These are phyloP conservation scores for Chenopodium album DNA, from an alignment of 148 eudicot species.

Conservation along the genomic window DNA sequence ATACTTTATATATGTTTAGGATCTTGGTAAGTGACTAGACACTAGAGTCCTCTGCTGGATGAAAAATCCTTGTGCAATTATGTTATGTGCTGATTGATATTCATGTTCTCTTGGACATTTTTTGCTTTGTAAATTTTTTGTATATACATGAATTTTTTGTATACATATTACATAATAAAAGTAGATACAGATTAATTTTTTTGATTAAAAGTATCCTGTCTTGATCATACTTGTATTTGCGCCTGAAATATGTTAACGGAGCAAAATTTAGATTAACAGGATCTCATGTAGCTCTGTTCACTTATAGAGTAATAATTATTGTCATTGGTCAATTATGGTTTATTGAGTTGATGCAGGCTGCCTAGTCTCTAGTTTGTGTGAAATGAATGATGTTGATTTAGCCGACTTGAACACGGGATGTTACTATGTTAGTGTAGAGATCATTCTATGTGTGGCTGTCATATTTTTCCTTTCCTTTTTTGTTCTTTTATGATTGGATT, in stretches of 20 bases:
- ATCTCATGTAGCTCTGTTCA: background rate
- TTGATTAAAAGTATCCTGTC: background rate
- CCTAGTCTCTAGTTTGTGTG: background rate
- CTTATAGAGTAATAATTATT: background rate
- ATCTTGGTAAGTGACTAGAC: slow-evolving; percentile 32
- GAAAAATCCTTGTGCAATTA: background rate
- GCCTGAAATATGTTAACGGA: background rate
- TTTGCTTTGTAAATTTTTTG: slow-evolving; percentile 6
- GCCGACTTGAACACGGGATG: background rate
- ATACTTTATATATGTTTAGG: slow-evolving; percentile 39
- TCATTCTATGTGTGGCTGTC: too few species aligned
- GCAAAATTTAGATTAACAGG: background rate
- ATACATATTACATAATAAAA: background rate
- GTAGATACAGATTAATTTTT: background rate
- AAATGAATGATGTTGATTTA: background rate
- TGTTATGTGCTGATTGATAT: background rate
- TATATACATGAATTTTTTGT: slow-evolving; percentile 7
- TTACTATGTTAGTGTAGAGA: too few species aligned
- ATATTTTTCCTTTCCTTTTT: too few species aligned
- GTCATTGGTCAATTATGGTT: background rate
- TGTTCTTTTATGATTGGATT: background rate
- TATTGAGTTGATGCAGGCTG: background rate
- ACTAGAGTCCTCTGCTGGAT: background rate
- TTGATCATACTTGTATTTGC: background rate
- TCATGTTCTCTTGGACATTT: background rate